A percentile compares a stretch with the other conserved stretches of the same genome.
Conservation (phyloP, 768 basidiomycete species). For the Russula lepida region DNA sequence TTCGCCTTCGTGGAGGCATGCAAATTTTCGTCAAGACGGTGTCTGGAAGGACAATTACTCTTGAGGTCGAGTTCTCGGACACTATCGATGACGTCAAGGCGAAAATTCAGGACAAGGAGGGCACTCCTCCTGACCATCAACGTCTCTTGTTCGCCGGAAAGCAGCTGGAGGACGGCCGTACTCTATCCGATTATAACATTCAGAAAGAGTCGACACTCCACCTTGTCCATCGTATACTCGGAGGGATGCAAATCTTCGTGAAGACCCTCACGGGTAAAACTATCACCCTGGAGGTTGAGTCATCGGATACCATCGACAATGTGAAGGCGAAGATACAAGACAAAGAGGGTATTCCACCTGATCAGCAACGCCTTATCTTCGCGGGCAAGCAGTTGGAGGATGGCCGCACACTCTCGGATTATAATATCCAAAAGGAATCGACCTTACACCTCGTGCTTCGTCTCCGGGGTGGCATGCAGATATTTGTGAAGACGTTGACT, state of each 20-base stretch:
- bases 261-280: constrained; percentile 86
- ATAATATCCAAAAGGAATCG: no score
- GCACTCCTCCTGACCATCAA: constrained; percentile 84
- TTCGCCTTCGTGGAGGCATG: constrained; percentile 44
- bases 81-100: constrained; percentile 74
- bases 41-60: constrained; percentile 86
- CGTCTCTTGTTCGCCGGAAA: constrained; percentile 94
- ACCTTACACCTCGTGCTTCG: no score
- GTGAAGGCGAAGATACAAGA: constrained; percentile 92
- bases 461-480: no score
- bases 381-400: no score
- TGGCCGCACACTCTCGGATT: no score
- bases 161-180: constrained; percentile 91
- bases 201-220: constrained; percentile 95
- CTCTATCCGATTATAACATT: constrained; percentile 83
- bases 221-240: constrained; percentile 82
- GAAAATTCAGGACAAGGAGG: constrained; percentile 83
- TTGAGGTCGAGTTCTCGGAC: constrained; percentile 74
- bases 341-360: constrained; percentile 84
- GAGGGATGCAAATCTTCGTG: constrained; percentile 82
- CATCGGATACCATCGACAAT: constrained; percentile 80
- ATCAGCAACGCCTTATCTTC: constrained; percentile 85
- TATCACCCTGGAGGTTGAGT: constrained; percentile 85
- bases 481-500: no score
- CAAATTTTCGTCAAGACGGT: constrained; percentile 87